These are phyloP conservation scores for Vinca minor DNA, from an alignment of 257 asterid genomes.

Conservation along the genomic window DNA sequence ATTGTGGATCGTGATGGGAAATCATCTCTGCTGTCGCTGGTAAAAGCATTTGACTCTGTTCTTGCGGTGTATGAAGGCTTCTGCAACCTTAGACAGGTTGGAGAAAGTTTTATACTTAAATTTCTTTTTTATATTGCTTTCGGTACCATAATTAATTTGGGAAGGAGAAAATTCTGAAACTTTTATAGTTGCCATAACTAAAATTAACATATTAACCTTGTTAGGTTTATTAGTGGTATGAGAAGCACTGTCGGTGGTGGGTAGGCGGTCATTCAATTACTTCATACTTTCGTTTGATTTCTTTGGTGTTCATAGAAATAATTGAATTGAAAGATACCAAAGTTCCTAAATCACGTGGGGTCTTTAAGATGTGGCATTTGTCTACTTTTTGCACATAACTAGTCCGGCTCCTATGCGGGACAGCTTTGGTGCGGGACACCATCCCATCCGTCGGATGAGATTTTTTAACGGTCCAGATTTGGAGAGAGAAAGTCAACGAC, in stretches of 20 bases:
- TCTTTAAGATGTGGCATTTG: not conserved
- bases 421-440: too few relatives aligned
- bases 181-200: slow-evolving; percentile 1
- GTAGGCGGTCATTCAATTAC: not conserved
- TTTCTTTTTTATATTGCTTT: slow-evolving; percentile 1
- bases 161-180: not conserved
- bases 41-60: slow-evolving; percentile 80
- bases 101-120: not conserved
- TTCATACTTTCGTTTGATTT: not conserved
- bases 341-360: not conserved
- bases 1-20: slow-evolving; percentile 88
- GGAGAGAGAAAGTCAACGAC: too few relatives aligned
- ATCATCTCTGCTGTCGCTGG: slow-evolving; percentile 71
- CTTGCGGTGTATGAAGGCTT: slow-evolving; percentile 92
- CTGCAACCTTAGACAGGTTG: slow-evolving; percentile 90
- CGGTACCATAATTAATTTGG: not conserved
- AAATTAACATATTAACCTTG: not conserved
- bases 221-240: not conserved
- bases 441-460: too few relatives aligned
- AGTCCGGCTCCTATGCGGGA: too few relatives aligned
- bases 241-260: slow-evolving; percentile 17
- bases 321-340: not conserved
- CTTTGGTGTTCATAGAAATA: not conserved
- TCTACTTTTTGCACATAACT: not conserved
- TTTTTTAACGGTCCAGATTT: too few relatives aligned